These are phyloP conservation scores for Abrus precatorius DNA, from an alignment of 306 rosid genomes.

Conservation along the genomic window DNA sequence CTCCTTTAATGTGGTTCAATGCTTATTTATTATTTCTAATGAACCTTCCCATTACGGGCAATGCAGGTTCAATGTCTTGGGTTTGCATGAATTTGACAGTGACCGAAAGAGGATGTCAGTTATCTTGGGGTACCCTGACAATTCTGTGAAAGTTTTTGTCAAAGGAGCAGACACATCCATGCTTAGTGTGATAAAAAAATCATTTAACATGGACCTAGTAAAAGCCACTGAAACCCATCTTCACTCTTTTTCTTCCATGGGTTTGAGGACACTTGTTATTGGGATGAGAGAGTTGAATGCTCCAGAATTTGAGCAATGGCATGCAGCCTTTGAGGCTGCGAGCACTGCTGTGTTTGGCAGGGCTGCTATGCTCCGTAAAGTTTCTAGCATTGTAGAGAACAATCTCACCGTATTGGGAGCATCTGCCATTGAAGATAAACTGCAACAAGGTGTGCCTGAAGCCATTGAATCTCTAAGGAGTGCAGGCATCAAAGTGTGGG, in stretches of 20 bases:
- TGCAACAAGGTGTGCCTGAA: conserved; percentile 93
- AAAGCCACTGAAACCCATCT: conserved; percentile 77
- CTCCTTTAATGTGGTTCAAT: conserved; percentile 8
- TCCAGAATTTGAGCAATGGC: conserved; percentile 86
- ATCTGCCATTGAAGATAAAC: conserved; percentile 96
- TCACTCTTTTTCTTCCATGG: conserved; percentile 79
- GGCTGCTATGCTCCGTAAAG: conserved; percentile 78
- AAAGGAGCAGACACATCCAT: conserved; percentile 96
- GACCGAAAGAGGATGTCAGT: conserved; percentile 99
- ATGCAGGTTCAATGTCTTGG: conserved; percentile 92
- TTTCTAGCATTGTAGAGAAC: conserved; percentile 72
- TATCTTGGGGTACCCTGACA: conserved; percentile 86
- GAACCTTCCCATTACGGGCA: conserved; percentile 46
- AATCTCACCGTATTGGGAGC: conserved; percentile 79
- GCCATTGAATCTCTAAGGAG: conserved; percentile 85
- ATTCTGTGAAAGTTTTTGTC: conserved; percentile 76
- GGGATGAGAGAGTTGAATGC: conserved; percentile 76
- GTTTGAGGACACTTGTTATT: conserved; percentile 92
- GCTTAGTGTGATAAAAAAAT: conserved; percentile 72
- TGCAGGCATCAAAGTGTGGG: conserved; percentile 94
- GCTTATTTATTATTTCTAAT: conserved; percentile 40
- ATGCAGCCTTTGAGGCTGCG: conserved; percentile 78
- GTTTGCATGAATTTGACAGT: conserved; percentile 96
- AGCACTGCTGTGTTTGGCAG: conserved; percentile 84
- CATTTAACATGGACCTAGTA: conserved; percentile 55